Evolutionary conservation across 768 basidiomycete species (phyloP), one percentile per base, ranked within the genome.

Genomic region (Pholiota microspora): DNA sequence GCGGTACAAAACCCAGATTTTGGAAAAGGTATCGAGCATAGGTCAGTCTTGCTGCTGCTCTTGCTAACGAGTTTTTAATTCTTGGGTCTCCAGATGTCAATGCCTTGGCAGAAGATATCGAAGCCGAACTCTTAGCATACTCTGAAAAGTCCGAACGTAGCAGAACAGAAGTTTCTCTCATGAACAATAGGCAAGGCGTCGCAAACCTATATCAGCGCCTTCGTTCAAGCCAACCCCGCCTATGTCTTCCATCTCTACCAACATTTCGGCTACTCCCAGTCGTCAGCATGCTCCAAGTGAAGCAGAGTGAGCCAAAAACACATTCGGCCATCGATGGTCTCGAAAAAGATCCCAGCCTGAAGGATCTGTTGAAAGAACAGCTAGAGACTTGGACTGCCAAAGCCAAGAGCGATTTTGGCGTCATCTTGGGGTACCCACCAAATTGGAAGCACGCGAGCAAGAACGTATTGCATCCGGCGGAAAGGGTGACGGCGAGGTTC

Each of bases 401-500:
- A 0, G 80, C 81, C 2, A 77, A 72, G 59, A 68, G 61, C 1
- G 70, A 68, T 5, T 65, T 90, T 15, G 75, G 76, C 9, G 65
- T 58, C 4, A 60, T 74, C 8, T 63, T 89, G 7, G 88, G 85
- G 0, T 73, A 73, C 49, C 66, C 75, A 0, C 60, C 55, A 29
- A 65, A 75, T 3, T 88, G 84, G 84, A 79, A 72, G 59, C 70
- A 68, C 24, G 71, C 81, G 16, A 80, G 75, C 60, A 72, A 64
- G 49, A 74, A 66, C 13, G 63, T 67, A 34, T 50, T 86, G 7
- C 81, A 82, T 62, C 85, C 86, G 0, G 77, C 79, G 15, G 77
- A 85, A 45, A 73, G 86, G 38, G 53, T 84, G 12, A 82, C 80
- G 4, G 83, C 85, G 0, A 69, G 81, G 21, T 89, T 86, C 67